A percentile compares a stretch with the other conserved stretches of the same genome.
Evolutionary conservation across 176 grass and related monocot genomes (phyloP).

Genomic region (Rhipidocladum racemiflorum): DNA sequence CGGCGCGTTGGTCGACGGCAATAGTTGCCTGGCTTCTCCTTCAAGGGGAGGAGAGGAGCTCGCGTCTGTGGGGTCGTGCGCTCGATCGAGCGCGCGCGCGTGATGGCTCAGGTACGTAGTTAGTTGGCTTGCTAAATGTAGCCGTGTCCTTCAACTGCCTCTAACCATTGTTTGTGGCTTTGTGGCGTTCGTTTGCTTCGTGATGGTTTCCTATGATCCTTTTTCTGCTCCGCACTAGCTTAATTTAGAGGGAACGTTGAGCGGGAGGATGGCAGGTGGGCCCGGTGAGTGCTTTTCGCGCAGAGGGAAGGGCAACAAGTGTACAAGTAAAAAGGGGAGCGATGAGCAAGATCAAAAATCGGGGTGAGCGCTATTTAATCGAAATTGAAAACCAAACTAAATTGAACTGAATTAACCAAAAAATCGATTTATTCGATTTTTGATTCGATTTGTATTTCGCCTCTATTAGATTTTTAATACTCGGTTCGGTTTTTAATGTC

Average conservation of each 20-base stretch:
- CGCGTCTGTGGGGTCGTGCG: not conserved
- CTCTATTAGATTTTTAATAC: no score
- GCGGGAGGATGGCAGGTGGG: not conserved
- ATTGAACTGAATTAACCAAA: no score
- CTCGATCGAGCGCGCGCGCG: conserved; percentile 30
- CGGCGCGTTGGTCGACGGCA: not conserved
- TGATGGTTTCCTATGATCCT: not conserved
- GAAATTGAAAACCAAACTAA: no score
- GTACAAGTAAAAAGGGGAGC: no score
- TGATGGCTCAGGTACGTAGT: conserved; percentile 13
- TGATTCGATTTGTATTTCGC: no score
- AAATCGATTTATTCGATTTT: no score
- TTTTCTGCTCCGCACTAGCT: not conserved
- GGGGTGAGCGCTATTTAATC: no score
- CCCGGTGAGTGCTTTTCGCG: not conserved
- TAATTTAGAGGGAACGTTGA: not conserved
- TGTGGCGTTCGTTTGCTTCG: conserved; percentile 23
- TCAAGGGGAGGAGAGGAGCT: not conserved
- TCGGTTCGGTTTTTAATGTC: no score
- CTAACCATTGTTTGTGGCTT: no score
- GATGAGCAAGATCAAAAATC: no score
- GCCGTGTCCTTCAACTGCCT: conserved; percentile 9
- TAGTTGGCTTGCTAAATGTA: conserved; percentile 51
- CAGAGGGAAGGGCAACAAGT: no score
- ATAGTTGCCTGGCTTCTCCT: conserved; percentile 8